Percentiles rank a stretch among this genome's conserved stretches.
Evolutionary conservation across 805 yeast genomes (phyloP).

Genomic region (Saturnispora besseyi): DNA sequence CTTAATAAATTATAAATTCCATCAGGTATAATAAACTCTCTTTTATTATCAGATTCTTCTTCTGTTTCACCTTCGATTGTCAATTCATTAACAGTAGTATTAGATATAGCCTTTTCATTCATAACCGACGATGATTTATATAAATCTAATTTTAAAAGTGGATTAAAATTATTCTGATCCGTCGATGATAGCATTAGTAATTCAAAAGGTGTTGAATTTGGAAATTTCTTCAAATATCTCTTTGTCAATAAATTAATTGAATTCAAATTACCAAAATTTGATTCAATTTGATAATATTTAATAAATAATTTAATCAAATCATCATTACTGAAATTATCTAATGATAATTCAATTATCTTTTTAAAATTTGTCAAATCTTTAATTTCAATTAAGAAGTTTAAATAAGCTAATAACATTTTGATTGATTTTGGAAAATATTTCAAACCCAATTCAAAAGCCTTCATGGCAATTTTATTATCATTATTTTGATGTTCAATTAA

Average conservation of each 20-base stretch:
- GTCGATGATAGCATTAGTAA: slow-evolving; percentile 17
- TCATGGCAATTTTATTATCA: slow-evolving; percentile 58
- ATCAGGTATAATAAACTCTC: slow-evolving; percentile 27
- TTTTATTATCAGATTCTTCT: slow-evolving; percentile 12
- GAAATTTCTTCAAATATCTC: slow-evolving; percentile 58
- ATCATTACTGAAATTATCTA: slow-evolving; percentile 38
- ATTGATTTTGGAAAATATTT: slow-evolving; percentile 43
- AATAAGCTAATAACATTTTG: slow-evolving; percentile 56
- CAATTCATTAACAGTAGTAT: neutral
- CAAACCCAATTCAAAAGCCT: slow-evolving; percentile 73
- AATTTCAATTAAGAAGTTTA: slow-evolving; percentile 58
- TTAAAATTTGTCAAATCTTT: slow-evolving; percentile 68
- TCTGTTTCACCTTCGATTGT: slow-evolving; percentile 15
- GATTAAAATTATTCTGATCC: slow-evolving; percentile 22
- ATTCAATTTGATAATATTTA: slow-evolving; percentile 58
- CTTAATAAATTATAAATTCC: slow-evolving; percentile 43
- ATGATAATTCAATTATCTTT: slow-evolving; percentile 71
- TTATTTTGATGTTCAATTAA: slow-evolving; percentile 65
- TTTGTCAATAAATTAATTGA: slow-evolving; percentile 59
- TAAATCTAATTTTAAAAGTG: slow-evolving; percentile 29
- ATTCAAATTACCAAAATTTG: slow-evolving; percentile 58
- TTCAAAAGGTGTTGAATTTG: slow-evolving; percentile 38
- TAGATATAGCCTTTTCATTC: neutral
- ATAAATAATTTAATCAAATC: slow-evolving; percentile 42
- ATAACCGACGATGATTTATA: slow-evolving; percentile 10